A percentile compares a stretch with the other conserved stretches of the same genome.
phyloP scores from a whole-genome alignment of 805 yeast species.

The Saturnispora halmiae region DNA sequence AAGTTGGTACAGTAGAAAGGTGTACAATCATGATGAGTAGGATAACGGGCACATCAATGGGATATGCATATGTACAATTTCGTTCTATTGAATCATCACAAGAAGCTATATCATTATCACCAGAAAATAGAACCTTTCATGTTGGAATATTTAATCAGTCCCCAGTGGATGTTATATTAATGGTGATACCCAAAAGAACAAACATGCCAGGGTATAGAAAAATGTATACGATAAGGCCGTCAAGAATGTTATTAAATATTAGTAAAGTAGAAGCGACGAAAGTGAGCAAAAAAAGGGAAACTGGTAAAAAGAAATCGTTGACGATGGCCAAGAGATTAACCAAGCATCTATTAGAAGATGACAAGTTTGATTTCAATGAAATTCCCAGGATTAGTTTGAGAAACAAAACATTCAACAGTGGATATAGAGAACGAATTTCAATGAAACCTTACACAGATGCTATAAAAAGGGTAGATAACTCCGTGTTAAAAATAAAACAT shows the following conservation, averaged over 20 bases:
- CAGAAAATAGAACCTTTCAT: constrained; percentile 52
- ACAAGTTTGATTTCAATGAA: background rate
- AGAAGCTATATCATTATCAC: constrained; percentile 56
- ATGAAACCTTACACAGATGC: no score
- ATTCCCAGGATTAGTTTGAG: background rate
- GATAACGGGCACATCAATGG: constrained; percentile 73
- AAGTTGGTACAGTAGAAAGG: constrained; percentile 66
- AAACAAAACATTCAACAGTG: background rate
- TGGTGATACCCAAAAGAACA: constrained; percentile 71
- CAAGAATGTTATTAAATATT: background rate
- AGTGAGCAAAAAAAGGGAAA: background rate
- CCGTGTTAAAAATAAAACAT: no score
- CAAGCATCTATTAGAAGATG: background rate
- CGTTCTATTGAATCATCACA: constrained; percentile 56
- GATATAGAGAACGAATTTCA: background rate
- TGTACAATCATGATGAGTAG: constrained; percentile 71
- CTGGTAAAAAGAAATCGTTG: background rate
- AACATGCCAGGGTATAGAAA: constrained; percentile 63
- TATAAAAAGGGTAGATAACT: no score
- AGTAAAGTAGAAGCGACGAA: background rate
- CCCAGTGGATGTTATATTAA: constrained; percentile 29
- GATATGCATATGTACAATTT: constrained; percentile 81
- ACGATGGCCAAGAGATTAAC: background rate
- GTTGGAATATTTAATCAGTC: constrained; percentile 2
- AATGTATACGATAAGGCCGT: constrained; percentile 8